Percentiles rank a stretch among this genome's conserved stretches.
phyloP scores from a whole-genome alignment of 176 grass and related monocot genomes.

The Musa troglodytarum region DNA sequence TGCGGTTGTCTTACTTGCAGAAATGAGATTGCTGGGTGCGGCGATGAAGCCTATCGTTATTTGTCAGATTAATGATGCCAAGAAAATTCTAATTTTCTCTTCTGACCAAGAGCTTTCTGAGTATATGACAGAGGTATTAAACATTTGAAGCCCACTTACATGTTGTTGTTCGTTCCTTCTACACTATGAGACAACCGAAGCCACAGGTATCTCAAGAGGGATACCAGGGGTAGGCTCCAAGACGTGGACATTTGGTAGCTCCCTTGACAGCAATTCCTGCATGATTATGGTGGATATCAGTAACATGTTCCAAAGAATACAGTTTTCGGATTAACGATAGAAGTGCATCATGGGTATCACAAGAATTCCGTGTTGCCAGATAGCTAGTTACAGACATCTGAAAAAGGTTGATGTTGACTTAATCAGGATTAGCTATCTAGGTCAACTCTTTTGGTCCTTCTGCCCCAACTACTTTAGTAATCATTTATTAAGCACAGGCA shows the following conservation, averaged over 20 bases:
- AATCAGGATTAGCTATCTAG: neutral
- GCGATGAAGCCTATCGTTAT: constrained; percentile 61
- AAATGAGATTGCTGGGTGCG: constrained; percentile 68
- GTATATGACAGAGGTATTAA: constrained; percentile 53
- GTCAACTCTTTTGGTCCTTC: neutral
- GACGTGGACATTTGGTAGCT: constrained; percentile 42
- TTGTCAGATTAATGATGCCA: constrained; percentile 42
- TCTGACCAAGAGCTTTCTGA: constrained; percentile 54
- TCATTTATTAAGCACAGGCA: no score
- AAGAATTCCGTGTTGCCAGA: neutral
- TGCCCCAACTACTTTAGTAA: neutral
- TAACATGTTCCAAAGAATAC: neutral
- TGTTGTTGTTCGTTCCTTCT: no score
- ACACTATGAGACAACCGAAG: constrained; percentile 6
- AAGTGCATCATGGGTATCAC: constrained; percentile 1
- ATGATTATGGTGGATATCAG: neutral
- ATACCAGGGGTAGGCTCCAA: constrained; percentile 56
- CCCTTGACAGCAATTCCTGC: constrained; percentile 49
- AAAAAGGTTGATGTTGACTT: neutral
- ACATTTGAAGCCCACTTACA: neutral
- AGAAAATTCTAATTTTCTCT: constrained; percentile 51
- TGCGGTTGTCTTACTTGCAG: constrained; percentile 6
- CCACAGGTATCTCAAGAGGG: constrained; percentile 29
- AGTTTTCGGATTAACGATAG: neutral
- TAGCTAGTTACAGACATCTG: neutral